Evolutionary conservation across 768 basidiomycete genomes (phyloP), one percentile per base, ranked within the genome.

Genomic region (Fistulinella prunicolor): DNA sequence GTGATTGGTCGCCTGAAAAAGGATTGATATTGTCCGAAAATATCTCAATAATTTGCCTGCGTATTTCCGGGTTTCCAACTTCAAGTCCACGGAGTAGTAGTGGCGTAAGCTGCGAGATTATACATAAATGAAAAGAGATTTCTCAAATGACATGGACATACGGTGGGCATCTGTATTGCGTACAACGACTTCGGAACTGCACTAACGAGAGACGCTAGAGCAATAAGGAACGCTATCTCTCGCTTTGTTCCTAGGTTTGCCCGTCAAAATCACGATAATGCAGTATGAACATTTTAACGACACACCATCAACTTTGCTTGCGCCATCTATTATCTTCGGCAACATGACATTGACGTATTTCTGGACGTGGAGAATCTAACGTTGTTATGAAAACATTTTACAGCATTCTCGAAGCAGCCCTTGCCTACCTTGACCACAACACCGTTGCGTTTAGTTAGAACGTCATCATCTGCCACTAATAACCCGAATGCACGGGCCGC

Each of bases 41-140:
- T 9, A 85, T 86, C 44, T 88, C 81, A 47, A 97, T 87, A 41
- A 94, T 85, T 67, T 86, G 84, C 14, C 79, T 75, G 20, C 91
- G 83, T 50, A 94, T 81, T 22, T 80, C 75, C 9, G 79, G 67
- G 62, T 92, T 85, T 4, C 84, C 80, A 4, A 96, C 70, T 35
- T 89, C 83, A 16, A 98, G 78, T 4, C 91, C 87, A 14, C 88
- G 87, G 36, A 99, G 70, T 5, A 99, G 74, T 13, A 97, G 75
- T 1, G 96, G 94, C 55, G 97, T 79, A 12, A 98, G 78, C 94
- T 98, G 57, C 10, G n/a, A 16, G 28, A 22, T 35, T 32, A 42
- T 41, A 14, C 4, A 13, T 46, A 19, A 9, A 26, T 22, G 6
- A 19, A 16, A 29, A 23, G 21, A 21, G n/a, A n/a, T 7, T 23